Percentiles rank a stretch among this genome's conserved stretches.
phyloP scores from a whole-genome alignment of 768 basidiomycete species.

The Rhizopogon vulgaris region DNA sequence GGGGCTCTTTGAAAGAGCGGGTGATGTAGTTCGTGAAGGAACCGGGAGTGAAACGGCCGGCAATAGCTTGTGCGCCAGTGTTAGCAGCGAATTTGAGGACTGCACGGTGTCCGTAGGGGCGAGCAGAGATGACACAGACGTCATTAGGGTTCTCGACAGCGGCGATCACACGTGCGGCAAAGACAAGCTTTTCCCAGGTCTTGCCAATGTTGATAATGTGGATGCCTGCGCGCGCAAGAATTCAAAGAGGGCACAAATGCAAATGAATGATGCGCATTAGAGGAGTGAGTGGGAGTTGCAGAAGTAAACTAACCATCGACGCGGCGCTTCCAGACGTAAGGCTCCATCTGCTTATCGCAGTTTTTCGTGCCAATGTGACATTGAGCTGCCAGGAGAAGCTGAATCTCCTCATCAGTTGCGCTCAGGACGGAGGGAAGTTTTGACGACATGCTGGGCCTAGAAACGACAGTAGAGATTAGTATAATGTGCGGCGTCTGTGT shows the following conservation, averaged over 20 bases:
- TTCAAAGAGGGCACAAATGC: not conserved
- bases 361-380: slow-evolving; percentile 98
- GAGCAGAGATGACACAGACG: slow-evolving; percentile 95
- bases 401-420: slow-evolving; percentile 97
- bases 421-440: slow-evolving; percentile 92
- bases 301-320: slow-evolving; percentile 68
- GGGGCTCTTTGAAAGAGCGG: slow-evolving; percentile 99
- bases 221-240: slow-evolving; percentile 54
- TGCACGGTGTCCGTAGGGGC: slow-evolving; percentile 98
- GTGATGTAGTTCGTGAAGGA: slow-evolving; percentile 99
- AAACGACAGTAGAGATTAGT: not conserved
- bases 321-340: slow-evolving; percentile 97
- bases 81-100: slow-evolving; percentile 98
- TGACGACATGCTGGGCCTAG: slow-evolving; percentile 51
- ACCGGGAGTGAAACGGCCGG: slow-evolving; percentile 98
- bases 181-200: slow-evolving; percentile 99
- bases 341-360: slow-evolving; percentile 98
- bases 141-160: slow-evolving; percentile 98
- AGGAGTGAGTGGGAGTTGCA: slow-evolving; percentile 6
- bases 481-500: slow-evolving; percentile 8
- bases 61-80: slow-evolving; percentile 98
- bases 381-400: slow-evolving; percentile 90
- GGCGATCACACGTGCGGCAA: slow-evolving; percentile 96
- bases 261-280: slow-evolving; percentile 6
- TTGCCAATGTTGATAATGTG: slow-evolving; percentile 98